These are phyloP conservation scores for Phialemoniopsis sp. DNA, from an alignment of 2,329 filamentous ascomycete species.

Conservation along the genomic window DNA sequence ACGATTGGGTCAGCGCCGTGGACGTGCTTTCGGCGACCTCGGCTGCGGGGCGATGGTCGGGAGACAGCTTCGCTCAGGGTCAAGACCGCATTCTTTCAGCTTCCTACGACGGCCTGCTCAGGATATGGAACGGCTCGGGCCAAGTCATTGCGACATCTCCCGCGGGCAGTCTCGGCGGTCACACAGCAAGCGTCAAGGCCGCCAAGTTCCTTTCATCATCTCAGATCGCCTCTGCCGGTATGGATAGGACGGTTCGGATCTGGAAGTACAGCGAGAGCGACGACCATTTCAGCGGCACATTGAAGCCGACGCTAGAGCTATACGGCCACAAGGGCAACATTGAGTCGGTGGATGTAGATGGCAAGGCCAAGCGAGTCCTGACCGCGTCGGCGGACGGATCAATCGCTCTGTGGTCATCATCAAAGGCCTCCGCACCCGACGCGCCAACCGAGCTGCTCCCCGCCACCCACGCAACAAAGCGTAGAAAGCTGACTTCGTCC, in stretches of 20 bases:
- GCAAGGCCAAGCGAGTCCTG: slow-evolving; percentile 67
- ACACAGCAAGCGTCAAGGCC: slow-evolving; percentile 74
- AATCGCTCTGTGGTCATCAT: slow-evolving; percentile 85
- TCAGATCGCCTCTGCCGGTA: slow-evolving; percentile 75
- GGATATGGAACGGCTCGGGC: slow-evolving; percentile 89
- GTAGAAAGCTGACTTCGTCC: slow-evolving; percentile 58
- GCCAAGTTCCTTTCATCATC: slow-evolving; percentile 76
- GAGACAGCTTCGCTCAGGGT: slow-evolving; percentile 42
- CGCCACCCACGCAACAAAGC: slow-evolving; percentile 65
- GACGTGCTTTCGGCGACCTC: slow-evolving; percentile 73
- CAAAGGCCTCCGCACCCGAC: slow-evolving; percentile 69
- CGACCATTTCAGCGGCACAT: slow-evolving; percentile 55
- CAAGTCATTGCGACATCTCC: slow-evolving; percentile 75
- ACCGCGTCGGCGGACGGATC: slow-evolving; percentile 80
- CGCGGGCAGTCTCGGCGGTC: slow-evolving; percentile 62
- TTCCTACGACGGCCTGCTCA: slow-evolving; percentile 84
- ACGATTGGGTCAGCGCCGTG: slow-evolving; percentile 91
- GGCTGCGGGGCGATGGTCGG: slow-evolving; percentile 52
- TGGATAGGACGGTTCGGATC: slow-evolving; percentile 81
- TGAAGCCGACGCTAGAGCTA: slow-evolving; percentile 14
- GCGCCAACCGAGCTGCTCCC: slow-evolving; percentile 69
- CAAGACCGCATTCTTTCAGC: slow-evolving; percentile 81
- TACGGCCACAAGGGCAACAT: slow-evolving; percentile 48
- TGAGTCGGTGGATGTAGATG: slow-evolving; percentile 67
- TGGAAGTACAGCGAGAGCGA: slow-evolving; percentile 80